Evolutionary conservation across 257 asterid genomes (phyloP), one percentile per base, ranked within the genome.

Genomic region (Solanum medicagineum): DNA sequence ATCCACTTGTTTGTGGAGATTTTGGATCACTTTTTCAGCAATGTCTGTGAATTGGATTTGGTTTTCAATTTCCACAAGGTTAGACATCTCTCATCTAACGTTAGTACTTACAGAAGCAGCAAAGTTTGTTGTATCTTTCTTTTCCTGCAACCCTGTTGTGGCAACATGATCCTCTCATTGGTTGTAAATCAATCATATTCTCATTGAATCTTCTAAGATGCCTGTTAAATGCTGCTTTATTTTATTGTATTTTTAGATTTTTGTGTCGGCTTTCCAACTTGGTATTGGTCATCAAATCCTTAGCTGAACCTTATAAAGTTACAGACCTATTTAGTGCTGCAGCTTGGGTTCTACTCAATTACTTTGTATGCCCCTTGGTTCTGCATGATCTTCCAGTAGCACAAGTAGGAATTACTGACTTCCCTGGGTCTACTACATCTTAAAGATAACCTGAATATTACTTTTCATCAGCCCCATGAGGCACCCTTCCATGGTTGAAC

Each of bases 11-110:
- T 97, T 84, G 99, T 97, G 88, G 99, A 97, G 98, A 97, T 97
- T 81, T 90, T 97, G 51, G 99, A 97, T 85, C 99, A 97, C 83
- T 97, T 94, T 80, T 97, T 97, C 93, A 94, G 99, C 97, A 97
- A 97, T 44, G 99, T 95, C 19, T 97, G 99, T 53, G 99, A 95
- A 93, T 93, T 97, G 42, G 99, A 97, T 91, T 87, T 97, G 84
- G 99, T 97, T 24, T 97, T 94, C 87, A 97, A 97, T 89, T 95
- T 97, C 89, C 99, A 97, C 92, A 97, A 97, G 99, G 99, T 97
- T 88, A 81, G 90, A 40, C 86, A 29, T 53, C 45, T 63, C 66
- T 55, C 75, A 77, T 59, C 51, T 51, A 54, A 63, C 66, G 8
- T 87, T 73, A 66, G 80, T 54, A 59, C 29, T 85, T 63, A 44